Base-by-base conservation (phyloP, 2,329 filamentous ascomycete species). In the Botrytis pseudocinerea region DNA sequence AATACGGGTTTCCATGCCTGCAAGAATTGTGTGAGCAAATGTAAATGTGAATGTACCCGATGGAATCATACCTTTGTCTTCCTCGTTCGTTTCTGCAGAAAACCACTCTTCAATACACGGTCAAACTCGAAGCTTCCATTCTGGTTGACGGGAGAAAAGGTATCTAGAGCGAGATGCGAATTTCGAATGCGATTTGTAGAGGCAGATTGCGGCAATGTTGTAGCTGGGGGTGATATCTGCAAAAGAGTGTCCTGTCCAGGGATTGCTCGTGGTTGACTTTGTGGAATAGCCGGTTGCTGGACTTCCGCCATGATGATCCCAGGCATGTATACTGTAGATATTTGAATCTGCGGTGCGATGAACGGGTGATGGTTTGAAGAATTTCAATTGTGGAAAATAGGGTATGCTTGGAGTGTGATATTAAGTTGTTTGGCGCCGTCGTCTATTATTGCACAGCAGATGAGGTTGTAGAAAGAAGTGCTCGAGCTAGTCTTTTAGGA, bases 111-210 rank as follows among this genome's bases (percentile, higher is more conserved):
- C 82, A 98, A 88, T 72, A 98, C 93, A 69, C 94, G 91, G 82
- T 99, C 96, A 80, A 97, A 97, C 80, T 96, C 95, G 82, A 97
- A 99, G 82, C 94, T 96, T 75, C 96, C 96, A 82, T 97, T 95
- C 82, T 97, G 92, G 81, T 95, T 97, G 76, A 98, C 94, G 4
- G 94, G 93, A 44, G 93, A 96, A 80, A 94, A 90, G 25, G 90
- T 86, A 76, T 92, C 90, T 61, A 91, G 80, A 40, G 84, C 85
- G 40, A 89, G 82, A 77, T 88, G 86, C 72, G 77, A 78, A 71
- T 79, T 79, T 40, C 79, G 79, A 46, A 79, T 76, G 51, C 76
- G 77, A 69, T 65, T 75, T n/a, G 77, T 73, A 25, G 79, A 76
- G n/a, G 76, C 73, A 25, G 75, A 63, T 20, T 76, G 72, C 46